Percentiles rank a stretch among this genome's conserved stretches.
These are phyloP conservation scores for Zhuliangozyma blackwelliae DNA, from an alignment of 1,139 yeast species.

Conservation along the genomic window DNA sequence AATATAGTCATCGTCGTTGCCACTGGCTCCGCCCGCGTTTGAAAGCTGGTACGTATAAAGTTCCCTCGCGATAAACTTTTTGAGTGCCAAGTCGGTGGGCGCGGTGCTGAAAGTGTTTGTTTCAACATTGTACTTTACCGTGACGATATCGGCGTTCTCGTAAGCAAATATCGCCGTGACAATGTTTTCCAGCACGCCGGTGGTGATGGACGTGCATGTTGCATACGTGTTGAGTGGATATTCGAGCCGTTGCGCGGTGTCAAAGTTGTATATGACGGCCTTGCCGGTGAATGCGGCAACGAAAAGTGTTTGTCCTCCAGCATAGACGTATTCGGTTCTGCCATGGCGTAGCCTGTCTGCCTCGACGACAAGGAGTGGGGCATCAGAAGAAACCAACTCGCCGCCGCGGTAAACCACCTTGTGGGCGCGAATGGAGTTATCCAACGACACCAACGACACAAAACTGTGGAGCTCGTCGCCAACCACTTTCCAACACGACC, in stretches of 20 bases:
- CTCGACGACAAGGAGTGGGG: background rate
- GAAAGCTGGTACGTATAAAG: constrained; percentile 27
- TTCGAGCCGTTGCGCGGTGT: constrained; percentile 1
- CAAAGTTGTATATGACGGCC: constrained; percentile 6
- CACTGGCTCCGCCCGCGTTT: constrained; percentile 11
- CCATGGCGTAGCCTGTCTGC: constrained; percentile 6
- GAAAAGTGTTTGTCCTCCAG: constrained; percentile 1
- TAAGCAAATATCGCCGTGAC: constrained; percentile 14
- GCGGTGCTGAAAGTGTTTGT: constrained; percentile 8
- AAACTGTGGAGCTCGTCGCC: no score
- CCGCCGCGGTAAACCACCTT: no score
- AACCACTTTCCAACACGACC: constrained; percentile 13
- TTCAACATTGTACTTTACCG: constrained; percentile 10
- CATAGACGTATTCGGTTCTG: constrained; percentile 3
- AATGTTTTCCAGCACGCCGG: constrained; percentile 3
- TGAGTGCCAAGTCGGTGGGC: constrained; percentile 11
- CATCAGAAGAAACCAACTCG: no score
- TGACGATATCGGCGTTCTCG: constrained; percentile 29
- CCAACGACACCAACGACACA: no score
- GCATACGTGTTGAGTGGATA: constrained; percentile 3
- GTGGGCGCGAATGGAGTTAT: no score
- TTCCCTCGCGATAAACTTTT: constrained; percentile 17
- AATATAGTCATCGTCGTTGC: constrained; percentile 12
- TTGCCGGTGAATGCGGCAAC: constrained; percentile 8
- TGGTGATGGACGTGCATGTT: constrained; percentile 8